phyloP scores from a whole-genome alignment of 2,329 filamentous ascomycete species.

The Septoria petroselini region DNA sequence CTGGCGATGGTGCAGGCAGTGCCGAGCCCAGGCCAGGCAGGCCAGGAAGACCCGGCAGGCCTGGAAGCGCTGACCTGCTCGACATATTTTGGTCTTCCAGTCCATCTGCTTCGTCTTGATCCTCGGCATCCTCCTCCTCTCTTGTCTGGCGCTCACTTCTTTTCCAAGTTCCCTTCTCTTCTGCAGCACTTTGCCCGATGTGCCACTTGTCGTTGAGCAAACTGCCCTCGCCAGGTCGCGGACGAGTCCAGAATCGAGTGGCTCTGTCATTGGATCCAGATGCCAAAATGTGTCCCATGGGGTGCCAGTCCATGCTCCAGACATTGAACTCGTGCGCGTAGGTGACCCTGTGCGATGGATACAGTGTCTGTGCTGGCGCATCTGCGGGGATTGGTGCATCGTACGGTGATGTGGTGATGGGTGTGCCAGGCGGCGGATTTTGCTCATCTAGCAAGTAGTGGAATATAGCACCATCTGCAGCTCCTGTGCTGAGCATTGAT shows the following conservation, averaged over 20 bases:
- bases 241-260: conserved; percentile 92
- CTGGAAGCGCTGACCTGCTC: conserved; percentile 52
- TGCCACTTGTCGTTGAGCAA: conserved; percentile 90
- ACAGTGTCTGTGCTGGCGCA: conserved; percentile 83
- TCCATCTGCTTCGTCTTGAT: conserved; percentile 89
- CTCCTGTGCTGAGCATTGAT: conserved; percentile 83
- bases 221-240: conserved; percentile 80
- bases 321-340: conserved; percentile 93
- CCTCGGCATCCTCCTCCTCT: conserved; percentile 90
- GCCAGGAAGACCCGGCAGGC: conserved; percentile 60
- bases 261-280: conserved; percentile 96
- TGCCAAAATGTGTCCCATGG: conserved; percentile 88
- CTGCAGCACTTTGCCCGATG: conserved; percentile 87
- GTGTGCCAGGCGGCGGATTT: conserved; percentile 72
- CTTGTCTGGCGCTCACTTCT: conserved; percentile 73
- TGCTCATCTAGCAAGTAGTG: conserved; percentile 97
- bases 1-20: conserved; percentile 15
- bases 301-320: conserved; percentile 98
- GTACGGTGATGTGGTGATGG: conserved; percentile 74
- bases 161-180: conserved; percentile 93
- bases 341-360: conserved; percentile 80
- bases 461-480: conserved; percentile 81
- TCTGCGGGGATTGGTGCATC: conserved; percentile 76
- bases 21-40: conserved; percentile 27
- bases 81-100: conserved; percentile 87